A percentile compares a stretch with the other conserved stretches of the same genome.
Conservation (phyloP, 2,329 filamentous ascomycete genomes). For the Trichophyton verrucosum region DNA sequence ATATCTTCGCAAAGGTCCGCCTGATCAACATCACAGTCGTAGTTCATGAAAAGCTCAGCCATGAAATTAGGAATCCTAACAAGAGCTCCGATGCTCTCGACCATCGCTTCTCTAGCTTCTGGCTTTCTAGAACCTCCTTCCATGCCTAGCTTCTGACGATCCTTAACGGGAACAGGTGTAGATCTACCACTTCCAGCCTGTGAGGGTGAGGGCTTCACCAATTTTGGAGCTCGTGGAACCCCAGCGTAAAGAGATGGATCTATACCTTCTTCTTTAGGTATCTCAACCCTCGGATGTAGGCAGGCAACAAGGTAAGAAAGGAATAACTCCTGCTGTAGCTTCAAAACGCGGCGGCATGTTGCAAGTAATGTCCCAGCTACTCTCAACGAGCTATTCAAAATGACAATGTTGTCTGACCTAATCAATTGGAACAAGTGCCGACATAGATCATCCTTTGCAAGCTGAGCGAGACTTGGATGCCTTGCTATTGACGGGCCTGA, state of each 20-base stretch:
- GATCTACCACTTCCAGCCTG: slow-evolving; percentile 67
- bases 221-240: slow-evolving; percentile 78
- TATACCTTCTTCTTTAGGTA: slow-evolving; percentile 79
- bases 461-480: slow-evolving; percentile 71
- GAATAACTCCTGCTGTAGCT: slow-evolving; percentile 93
- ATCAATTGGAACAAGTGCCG: slow-evolving; percentile 93
- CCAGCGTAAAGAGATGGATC: slow-evolving; percentile 85
- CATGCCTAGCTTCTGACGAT: slow-evolving; percentile 81
- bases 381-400: slow-evolving; percentile 81
- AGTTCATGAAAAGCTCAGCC: slow-evolving; percentile 92
- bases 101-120: slow-evolving; percentile 94
- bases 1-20: slow-evolving; percentile 91
- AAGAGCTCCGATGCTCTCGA: slow-evolving; percentile 85
- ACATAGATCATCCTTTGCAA: slow-evolving; percentile 88
- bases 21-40: slow-evolving; percentile 87
- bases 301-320: slow-evolving; percentile 89
- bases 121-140: slow-evolving; percentile 87
- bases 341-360: slow-evolving; percentile 80
- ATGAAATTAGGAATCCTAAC: slow-evolving; percentile 90
- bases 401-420: slow-evolving; percentile 88
- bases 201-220: slow-evolving; percentile 67
- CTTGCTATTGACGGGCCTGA: slow-evolving; percentile 88
- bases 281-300: slow-evolving; percentile 84
- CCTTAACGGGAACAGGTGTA: slow-evolving; percentile 82
- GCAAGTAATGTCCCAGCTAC: slow-evolving; percentile 83